Conservation (phyloP, 495 filamentous ascomycete species). For the Terfezia boudieri region DNA sequence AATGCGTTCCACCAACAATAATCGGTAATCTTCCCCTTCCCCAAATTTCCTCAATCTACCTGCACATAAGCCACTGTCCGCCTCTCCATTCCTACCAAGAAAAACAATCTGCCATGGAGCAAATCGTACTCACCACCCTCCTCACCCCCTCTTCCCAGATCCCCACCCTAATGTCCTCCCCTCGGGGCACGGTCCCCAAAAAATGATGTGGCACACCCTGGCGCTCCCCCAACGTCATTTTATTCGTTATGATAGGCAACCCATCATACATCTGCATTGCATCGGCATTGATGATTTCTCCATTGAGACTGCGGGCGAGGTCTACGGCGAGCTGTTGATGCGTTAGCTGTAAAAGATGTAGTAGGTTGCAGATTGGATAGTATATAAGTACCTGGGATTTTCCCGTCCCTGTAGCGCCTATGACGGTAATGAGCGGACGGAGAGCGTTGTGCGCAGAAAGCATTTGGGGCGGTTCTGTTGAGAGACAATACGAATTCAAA, state of each 20-base stretch:
- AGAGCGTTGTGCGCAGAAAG: neutral
- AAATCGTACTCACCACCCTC: slow-evolving; percentile 21
- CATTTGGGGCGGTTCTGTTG: no score
- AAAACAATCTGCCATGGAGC: neutral
- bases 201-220: slow-evolving; percentile 76
- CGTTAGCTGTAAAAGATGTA: slow-evolving; percentile 6
- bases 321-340: slow-evolving; percentile 63
- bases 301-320: slow-evolving; percentile 59
- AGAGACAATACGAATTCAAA: no score
- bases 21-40: slow-evolving; percentile 60
- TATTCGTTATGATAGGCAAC: slow-evolving; percentile 88
- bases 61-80: neutral
- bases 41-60: slow-evolving; percentile 49
- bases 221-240: slow-evolving; percentile 52
- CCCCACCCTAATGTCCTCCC: slow-evolving; percentile 58
- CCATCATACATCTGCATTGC: slow-evolving; percentile 98
- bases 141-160: slow-evolving; percentile 47
- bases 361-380: neutral
- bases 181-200: slow-evolving; percentile 47
- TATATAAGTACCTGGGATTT: slow-evolving; percentile 65
- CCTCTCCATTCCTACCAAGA: neutral
- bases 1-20: slow-evolving; percentile 82
- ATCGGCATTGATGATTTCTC: slow-evolving; percentile 94
- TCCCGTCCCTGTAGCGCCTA: slow-evolving; percentile 87
- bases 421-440: slow-evolving; percentile 51